Evolutionary conservation across 176 grass and related monocot genomes (phyloP).

Genomic region (Thalia dealbata): DNA sequence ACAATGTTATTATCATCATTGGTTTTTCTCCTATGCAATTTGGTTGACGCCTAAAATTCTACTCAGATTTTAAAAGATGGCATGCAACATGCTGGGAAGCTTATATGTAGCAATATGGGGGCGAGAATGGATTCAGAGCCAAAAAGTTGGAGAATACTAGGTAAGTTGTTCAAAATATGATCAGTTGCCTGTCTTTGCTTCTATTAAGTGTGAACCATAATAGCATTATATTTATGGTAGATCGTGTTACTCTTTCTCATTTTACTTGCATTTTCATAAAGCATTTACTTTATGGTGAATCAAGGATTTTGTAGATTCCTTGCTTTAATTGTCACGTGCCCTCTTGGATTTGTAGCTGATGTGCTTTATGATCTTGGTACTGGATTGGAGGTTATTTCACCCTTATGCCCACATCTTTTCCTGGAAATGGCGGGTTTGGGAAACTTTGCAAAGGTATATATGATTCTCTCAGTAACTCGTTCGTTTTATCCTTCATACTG

Average conservation of each 20-base stretch:
- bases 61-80: conserved; percentile 94
- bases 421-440: conserved; percentile 86
- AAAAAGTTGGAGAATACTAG: conserved; percentile 97
- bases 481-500: too few species aligned
- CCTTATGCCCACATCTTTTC: conserved; percentile 93
- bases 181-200: not conserved
- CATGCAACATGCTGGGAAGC: conserved; percentile 95
- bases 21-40: conserved; percentile 3
- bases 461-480: not conserved
- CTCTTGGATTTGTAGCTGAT: conserved; percentile 52
- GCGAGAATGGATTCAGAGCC: conserved; percentile 97
- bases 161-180: conserved; percentile 18
- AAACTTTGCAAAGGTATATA: conserved; percentile 86
- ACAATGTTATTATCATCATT: conserved; percentile 20
- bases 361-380: conserved; percentile 92
- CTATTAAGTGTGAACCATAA: not conserved
- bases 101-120: conserved; percentile 91
- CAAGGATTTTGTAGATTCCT: not conserved
- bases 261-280: conserved; percentile 6
- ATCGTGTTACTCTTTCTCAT: not conserved
- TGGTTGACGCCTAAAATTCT: conserved; percentile 21
- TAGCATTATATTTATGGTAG: not conserved
- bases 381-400: conserved; percentile 82
- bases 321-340: not conserved
- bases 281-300: not conserved